A percentile compares a stretch with the other conserved stretches of the same genome.
These are phyloP conservation scores for Cucumis melo DNA, from an alignment of 306 rosid species.

Conservation along the genomic window DNA sequence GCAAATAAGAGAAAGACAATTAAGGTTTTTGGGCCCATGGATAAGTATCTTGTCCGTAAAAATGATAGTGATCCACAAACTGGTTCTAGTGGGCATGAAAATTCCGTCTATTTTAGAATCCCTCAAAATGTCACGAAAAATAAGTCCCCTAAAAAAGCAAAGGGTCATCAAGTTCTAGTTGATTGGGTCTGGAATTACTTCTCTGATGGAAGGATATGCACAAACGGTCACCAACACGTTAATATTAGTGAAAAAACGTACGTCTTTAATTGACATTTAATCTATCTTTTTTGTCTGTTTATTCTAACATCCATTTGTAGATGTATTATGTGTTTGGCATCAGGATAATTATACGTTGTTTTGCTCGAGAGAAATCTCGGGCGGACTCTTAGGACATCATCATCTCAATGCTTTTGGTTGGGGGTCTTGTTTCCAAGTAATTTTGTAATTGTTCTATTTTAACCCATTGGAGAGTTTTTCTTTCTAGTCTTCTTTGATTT, in stretches of 20 bases:
- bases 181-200: conserved; percentile 87
- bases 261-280: conserved; percentile 11
- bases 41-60: conserved; percentile 13
- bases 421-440: background rate
- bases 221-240: conserved; percentile 21
- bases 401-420: background rate
- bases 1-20: conserved; percentile 25
- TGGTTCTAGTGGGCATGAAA: conserved; percentile 15
- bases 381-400: background rate
- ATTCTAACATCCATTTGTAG: background rate
- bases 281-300: background rate
- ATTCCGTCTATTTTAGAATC: conserved; percentile 5
- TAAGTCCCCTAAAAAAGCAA: conserved; percentile 7
- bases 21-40: conserved; percentile 33
- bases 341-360: background rate
- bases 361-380: background rate
- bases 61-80: conserved; percentile 7
- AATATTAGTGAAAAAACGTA: conserved; percentile 48
- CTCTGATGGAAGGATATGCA: conserved; percentile 29
- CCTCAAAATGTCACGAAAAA: conserved; percentile 14
- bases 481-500: background rate
- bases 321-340: background rate
- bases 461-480: background rate
- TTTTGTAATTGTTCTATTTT: background rate
- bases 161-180: conserved; percentile 52